phyloP scores from a whole-genome alignment of 768 basidiomycete species.

The Chlorophyllum brunneum region DNA sequence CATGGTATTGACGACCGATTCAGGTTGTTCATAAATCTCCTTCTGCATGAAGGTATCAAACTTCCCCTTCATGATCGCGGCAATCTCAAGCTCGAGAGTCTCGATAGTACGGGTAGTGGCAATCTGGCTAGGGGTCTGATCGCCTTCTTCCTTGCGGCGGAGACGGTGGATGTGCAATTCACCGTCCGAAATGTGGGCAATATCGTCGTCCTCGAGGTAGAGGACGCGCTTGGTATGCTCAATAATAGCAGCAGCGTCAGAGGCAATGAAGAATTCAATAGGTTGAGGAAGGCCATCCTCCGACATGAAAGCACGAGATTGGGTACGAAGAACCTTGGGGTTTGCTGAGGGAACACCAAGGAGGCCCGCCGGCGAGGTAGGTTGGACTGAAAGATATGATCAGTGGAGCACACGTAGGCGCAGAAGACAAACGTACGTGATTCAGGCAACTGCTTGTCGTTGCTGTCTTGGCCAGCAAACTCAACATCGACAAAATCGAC shows the following conservation, averaged over 20 bases:
- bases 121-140: conserved; percentile 52
- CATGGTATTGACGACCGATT: conserved; percentile 99
- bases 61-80: conserved; percentile 99
- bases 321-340: conserved; percentile 85
- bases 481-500: conserved; percentile 99
- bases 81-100: conserved; percentile 96
- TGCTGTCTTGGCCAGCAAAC: conserved; percentile 71
- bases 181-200: conserved; percentile 95
- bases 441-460: conserved; percentile 35
- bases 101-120: conserved; percentile 91
- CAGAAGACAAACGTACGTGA: conserved; percentile 30
- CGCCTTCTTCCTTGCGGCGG: conserved; percentile 78
- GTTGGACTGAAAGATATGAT: conserved; percentile 30
- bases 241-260: conserved; percentile 92
- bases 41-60: conserved; percentile 99
- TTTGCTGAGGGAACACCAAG: conserved; percentile 64
- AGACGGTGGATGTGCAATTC: conserved; percentile 99
- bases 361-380: conserved; percentile 50
- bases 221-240: conserved; percentile 99
- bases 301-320: conserved; percentile 97
- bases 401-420: conserved; percentile 6
- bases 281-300: conserved; percentile 98
- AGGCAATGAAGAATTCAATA: conserved; percentile 99
- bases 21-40: conserved; percentile 98
- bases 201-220: conserved; percentile 98